Base-by-base conservation (phyloP, 768 basidiomycete genomes). In the Amanita subjunquillea region DNA sequence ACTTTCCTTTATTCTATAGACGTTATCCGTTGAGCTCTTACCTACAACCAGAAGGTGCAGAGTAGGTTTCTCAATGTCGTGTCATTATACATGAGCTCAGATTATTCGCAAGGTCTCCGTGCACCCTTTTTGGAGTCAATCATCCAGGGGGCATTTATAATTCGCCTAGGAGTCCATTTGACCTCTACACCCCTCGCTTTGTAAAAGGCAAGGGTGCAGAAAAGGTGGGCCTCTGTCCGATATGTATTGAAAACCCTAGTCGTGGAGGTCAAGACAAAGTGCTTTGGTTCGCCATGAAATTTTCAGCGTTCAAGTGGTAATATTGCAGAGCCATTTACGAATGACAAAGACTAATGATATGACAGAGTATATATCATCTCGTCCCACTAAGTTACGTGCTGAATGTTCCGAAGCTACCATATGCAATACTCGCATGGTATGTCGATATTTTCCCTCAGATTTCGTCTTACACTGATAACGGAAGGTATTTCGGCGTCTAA, bases 241-340 rank as follows among this genome's bases (percentile, higher is more conserved):
- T 91, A 46, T 91, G 89, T 59, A 63, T 79, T 39, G 87, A 89
- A 64, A 64, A 71, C 36, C 62, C 60, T 3, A 68, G 67, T 20
- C 76, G 87, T 7, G 85, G 85, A 1, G 88, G 87, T 0, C 76
- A 76, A 51, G 77, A 77, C 2, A 79, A 77, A 58, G 72, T 74
- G 37, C 55, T 83, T 25, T 91, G 89, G 88, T 65, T 88, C 32
- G 77, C 80, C 2, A 88, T 81, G 78, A 89, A 89, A 58, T 82
- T 85, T 60, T 85, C 83, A 12, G 87, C 87, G 17, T 89, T 81
- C 71, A 89, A 90, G 87, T 88, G 70, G 85, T 83, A 54, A 13
- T 77, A 32, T 39, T 23, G 3, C 13, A 38, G 22, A 6, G 15
- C 27, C 27, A 8, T 3, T 25, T n/a, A 9, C 20, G 5, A 36